Percentiles rank a stretch among this genome's conserved stretches.
Conservation (phyloP, 208 protist genomes). For the Trypanosoma boissoni region DNA sequence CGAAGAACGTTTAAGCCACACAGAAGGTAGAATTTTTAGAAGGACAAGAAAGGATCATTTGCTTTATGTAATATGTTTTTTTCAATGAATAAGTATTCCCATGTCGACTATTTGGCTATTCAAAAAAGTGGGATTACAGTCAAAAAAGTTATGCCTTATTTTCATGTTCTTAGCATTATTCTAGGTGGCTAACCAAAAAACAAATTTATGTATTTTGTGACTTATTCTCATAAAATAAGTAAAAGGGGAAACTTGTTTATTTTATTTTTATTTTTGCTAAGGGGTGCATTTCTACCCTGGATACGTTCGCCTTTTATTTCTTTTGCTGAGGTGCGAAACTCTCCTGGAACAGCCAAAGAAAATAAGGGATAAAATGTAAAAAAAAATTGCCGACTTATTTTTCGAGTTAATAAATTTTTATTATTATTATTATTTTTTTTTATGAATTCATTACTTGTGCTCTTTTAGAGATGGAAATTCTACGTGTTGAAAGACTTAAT, state of each 20-base stretch:
- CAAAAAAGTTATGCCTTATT: conserved; percentile 54
- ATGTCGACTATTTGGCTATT: no score
- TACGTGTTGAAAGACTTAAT: conserved; percentile 39
- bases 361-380: no score
- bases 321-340: no score
- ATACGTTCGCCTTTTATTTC: neutral
- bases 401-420: conserved; percentile 18
- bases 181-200: no score
- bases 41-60: conserved; percentile 65
- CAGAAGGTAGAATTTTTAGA: conserved; percentile 58
- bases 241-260: no score
- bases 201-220: no score
- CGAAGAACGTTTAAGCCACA: conserved; percentile 58
- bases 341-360: no score
- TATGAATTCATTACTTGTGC: neutral
- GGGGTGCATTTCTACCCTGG: conserved; percentile 22
- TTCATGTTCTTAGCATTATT: conserved; percentile 55
- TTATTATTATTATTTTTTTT: neutral
- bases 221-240: no score
- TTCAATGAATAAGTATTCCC: conserved; percentile 32
- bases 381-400: conserved; percentile 11
- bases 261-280: no score
- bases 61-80: conserved; percentile 37
- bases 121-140: conserved; percentile 51
- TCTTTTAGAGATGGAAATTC: conserved; percentile 46